Conservation (phyloP, 139 green algal genomes). For the Cymbomonas tetramitiformis region DNA sequence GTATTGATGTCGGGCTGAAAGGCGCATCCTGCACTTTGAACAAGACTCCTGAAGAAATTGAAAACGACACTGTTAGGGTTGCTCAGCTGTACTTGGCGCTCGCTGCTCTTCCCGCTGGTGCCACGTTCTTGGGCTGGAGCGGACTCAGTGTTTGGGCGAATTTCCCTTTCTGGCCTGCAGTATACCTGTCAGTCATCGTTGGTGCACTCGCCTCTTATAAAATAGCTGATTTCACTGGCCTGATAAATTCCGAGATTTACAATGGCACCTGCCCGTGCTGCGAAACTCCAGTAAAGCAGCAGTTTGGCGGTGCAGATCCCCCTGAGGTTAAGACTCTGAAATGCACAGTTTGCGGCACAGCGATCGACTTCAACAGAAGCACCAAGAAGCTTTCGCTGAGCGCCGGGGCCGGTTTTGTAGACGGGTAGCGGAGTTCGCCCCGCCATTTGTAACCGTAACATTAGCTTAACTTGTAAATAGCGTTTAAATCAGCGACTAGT, state of each 20-base stretch:
- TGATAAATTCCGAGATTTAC: constrained; percentile 17
- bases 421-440: too few relatives aligned
- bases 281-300: constrained; percentile 15
- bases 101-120: background rate
- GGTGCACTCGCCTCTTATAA: background rate
- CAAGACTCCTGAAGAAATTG: background rate
- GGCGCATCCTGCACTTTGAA: constrained; percentile 17
- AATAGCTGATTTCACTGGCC: constrained; percentile 9
- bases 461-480: too few relatives aligned
- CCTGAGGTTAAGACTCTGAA: background rate
- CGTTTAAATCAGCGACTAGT: too few relatives aligned
- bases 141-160: background rate
- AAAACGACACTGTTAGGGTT: constrained; percentile 1
- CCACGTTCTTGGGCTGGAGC: background rate
- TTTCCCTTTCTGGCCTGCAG: background rate
- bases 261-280: constrained; percentile 23
- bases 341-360: constrained; percentile 17
- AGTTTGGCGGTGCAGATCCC: constrained; percentile 3
- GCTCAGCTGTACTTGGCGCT: constrained; percentile 4
- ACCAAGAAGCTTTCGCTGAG: too few relatives aligned
- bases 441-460: too few relatives aligned
- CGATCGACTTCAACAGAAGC: background rate
- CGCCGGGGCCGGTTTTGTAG: too few relatives aligned
- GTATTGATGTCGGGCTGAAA: constrained; percentile 16
- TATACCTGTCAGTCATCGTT: background rate